Conservation (phyloP, 148 eudicot genomes). For the Rhododendron henanense region DNA sequence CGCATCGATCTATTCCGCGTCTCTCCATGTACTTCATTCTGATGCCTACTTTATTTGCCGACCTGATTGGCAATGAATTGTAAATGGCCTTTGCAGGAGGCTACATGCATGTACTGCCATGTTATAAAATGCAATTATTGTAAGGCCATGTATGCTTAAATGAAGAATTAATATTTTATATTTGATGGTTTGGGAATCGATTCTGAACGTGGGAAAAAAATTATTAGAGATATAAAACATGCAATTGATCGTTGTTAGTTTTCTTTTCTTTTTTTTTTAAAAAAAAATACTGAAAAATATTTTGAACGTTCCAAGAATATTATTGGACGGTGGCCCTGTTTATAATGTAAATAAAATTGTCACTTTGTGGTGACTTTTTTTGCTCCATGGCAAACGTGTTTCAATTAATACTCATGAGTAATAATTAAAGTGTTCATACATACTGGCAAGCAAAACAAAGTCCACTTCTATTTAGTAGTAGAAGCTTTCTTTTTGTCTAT, state of each 20-base stretch:
- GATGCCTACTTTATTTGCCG: not conserved
- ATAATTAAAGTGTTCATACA: not conserved
- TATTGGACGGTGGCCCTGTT: not conserved
- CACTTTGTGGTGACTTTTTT: not conserved
- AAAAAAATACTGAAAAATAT: not conserved
- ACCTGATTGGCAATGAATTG: not conserved
- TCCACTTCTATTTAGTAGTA: too few species aligned
- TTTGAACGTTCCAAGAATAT: not conserved
- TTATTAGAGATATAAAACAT: too few species aligned
- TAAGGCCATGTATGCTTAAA: not conserved
- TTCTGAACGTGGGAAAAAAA: not conserved
- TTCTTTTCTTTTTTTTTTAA: not conserved
- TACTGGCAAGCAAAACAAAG: not conserved
- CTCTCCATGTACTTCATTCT: not conserved
- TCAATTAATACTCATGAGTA: not conserved
- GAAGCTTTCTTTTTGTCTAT: too few species aligned
- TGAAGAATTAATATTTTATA: not conserved
- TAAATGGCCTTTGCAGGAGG: not conserved
- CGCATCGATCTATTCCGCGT: not conserved
- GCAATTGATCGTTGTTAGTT: too few species aligned
- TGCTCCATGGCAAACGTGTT: not conserved
- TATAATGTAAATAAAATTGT: not conserved
- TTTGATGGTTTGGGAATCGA: not conserved
- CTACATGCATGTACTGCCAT: not conserved
- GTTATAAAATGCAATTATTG: not conserved